phyloP scores from a whole-genome alignment of 2,329 filamentous ascomycete species.

The Aureobasidium sp. region DNA sequence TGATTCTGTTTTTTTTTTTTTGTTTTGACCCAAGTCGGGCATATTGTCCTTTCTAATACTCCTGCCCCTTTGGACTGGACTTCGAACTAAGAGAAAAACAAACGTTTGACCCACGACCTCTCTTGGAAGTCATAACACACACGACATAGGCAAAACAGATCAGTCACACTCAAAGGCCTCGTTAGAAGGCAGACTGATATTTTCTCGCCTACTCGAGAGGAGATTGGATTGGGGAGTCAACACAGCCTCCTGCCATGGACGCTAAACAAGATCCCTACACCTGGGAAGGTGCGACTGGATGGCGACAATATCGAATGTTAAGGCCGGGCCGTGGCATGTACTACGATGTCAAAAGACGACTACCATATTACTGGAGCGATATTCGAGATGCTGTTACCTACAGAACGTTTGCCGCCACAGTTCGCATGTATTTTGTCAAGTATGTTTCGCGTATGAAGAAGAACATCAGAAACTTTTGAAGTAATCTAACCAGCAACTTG shows the following conservation, averaged over 20 bases:
- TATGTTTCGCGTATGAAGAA: constrained; percentile 20
- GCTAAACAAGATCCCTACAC: constrained; percentile 29
- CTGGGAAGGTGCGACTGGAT: constrained; percentile 30
- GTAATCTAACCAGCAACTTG: neutral
- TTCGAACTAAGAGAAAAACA: neutral
- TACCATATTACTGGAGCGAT: constrained; percentile 52
- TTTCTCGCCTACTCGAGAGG: neutral
- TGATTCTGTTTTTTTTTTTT: neutral
- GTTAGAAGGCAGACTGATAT: neutral
- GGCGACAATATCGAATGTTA: constrained; percentile 32
- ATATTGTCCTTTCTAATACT: neutral
- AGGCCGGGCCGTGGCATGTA: constrained; percentile 48
- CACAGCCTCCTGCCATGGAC: constrained; percentile 1
- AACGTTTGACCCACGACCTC: neutral
- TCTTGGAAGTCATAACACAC: neutral
- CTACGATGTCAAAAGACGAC: constrained; percentile 45
- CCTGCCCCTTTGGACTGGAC: neutral
- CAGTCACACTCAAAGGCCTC: neutral
- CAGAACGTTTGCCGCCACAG: constrained; percentile 46
- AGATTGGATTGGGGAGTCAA: neutral
- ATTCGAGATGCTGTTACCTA: constrained; percentile 50
- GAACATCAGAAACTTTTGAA: neutral
- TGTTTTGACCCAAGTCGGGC: neutral
- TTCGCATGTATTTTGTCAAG: constrained; percentile 56
- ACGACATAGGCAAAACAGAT: neutral